phyloP scores from a whole-genome alignment of 2,329 filamentous ascomycete species.

The Colletotrichum abscissum region DNA sequence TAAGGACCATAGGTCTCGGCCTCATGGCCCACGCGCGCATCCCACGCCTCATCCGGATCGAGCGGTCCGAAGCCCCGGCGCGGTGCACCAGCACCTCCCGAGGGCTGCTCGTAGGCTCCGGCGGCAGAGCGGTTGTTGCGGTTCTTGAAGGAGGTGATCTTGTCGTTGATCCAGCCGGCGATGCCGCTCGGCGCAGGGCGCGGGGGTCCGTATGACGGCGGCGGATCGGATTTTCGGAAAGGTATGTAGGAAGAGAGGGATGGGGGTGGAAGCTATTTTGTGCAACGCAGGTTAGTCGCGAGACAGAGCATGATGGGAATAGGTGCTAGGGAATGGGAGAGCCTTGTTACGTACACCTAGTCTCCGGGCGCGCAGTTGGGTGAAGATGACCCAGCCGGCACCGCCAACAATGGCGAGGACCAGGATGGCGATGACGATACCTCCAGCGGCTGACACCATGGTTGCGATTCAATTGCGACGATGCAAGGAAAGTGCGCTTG shows the following conservation, averaged over 20 bases:
- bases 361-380: conserved; percentile 77
- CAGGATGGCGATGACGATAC: conserved; percentile 79
- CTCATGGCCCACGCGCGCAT: conserved; percentile 80
- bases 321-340: background rate
- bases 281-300: background rate
- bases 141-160: conserved; percentile 72
- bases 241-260: conserved; percentile 76
- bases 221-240: conserved; percentile 66
- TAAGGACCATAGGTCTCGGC: conserved; percentile 70
- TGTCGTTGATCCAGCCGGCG: conserved; percentile 78
- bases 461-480: conserved; percentile 38
- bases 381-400: conserved; percentile 76
- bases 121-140: conserved; percentile 73
- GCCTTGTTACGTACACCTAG: conserved; percentile 68
- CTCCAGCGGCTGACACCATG: conserved; percentile 70
- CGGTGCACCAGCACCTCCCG: conserved; percentile 50
- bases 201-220: conserved; percentile 58
- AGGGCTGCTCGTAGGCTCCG: conserved; percentile 76
- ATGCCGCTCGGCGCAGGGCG: conserved; percentile 71
- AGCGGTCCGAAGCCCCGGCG: conserved; percentile 73
- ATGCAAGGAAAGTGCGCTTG: conserved; percentile 14
- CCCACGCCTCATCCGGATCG: conserved; percentile 90
- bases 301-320: background rate
- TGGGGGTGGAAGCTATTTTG: conserved; percentile 73
- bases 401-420: conserved; percentile 68